Evolutionary conservation across 352 stramenopile genomes (phyloP).

Genomic region (Halophytophthora polymorphica): DNA sequence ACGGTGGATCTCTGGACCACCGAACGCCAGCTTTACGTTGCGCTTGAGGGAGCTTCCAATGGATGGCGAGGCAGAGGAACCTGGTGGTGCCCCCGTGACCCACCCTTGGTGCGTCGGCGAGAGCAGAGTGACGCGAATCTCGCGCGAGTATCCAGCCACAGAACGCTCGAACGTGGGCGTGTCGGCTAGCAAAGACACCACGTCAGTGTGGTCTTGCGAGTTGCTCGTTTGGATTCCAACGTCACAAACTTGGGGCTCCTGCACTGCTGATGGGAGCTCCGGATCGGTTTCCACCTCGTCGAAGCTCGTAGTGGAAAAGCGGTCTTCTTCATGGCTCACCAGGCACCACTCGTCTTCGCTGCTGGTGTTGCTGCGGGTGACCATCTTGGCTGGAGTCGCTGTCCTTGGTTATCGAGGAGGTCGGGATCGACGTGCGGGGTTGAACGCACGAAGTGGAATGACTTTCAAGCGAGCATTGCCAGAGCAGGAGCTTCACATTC

Average conservation of each 20-base stretch:
- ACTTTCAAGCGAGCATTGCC: too few relatives aligned
- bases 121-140: conserved; percentile 37
- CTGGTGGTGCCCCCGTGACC: conserved; percentile 3
- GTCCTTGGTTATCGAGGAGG: too few relatives aligned
- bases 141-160: conserved; percentile 13
- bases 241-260: neutral
- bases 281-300: conserved; percentile 28
- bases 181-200: conserved; percentile 28
- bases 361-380: conserved; percentile 9
- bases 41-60: conserved; percentile 2
- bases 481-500: too few relatives aligned
- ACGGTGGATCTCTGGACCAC: neutral
- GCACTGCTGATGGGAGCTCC: conserved; percentile 10
- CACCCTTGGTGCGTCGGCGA: conserved; percentile 28
- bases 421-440: too few relatives aligned
- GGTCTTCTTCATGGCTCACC: conserved; percentile 40
- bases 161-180: conserved; percentile 7
- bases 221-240: neutral
- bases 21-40: conserved; percentile 30
- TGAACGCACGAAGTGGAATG: too few relatives aligned
- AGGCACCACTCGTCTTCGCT: conserved; percentile 61
- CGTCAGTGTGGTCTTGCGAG: conserved; percentile 13
- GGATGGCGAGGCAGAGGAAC: neutral
- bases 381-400: conserved; percentile 10
- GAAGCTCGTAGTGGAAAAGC: conserved; percentile 21